A percentile compares a stretch with the other conserved stretches of the same genome.
phyloP scores from a whole-genome alignment of 1,284 basidiomycete species.

The Pseudozyma sp. region DNA sequence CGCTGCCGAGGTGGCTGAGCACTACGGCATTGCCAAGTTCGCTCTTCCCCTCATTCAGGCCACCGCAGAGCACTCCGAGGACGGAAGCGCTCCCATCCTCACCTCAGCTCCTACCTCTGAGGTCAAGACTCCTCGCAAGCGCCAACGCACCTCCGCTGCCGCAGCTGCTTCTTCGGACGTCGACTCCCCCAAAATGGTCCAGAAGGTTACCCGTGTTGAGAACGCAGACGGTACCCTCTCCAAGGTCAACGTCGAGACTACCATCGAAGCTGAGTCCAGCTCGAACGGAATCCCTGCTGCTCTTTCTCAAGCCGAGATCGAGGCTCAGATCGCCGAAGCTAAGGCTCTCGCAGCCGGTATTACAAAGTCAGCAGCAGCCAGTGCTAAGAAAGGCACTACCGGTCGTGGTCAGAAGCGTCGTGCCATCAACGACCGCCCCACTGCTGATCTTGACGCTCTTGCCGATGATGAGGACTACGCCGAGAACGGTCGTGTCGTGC shows the following conservation, averaged over 20 bases:
- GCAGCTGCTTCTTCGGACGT: slow-evolving; percentile 32
- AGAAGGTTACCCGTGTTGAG: slow-evolving; percentile 37
- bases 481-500: slow-evolving; percentile 43
- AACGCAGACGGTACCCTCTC: slow-evolving; percentile 40
- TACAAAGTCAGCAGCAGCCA: slow-evolving; percentile 32
- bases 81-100: slow-evolving; percentile 54
- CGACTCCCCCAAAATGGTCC: slow-evolving; percentile 47
- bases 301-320: slow-evolving; percentile 60
- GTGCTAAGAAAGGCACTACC: slow-evolving; percentile 15
- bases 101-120: slow-evolving; percentile 41
- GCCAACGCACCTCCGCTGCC: slow-evolving; percentile 36
- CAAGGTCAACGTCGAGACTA: slow-evolving; percentile 48
- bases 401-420: slow-evolving; percentile 53
- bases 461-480: slow-evolving; percentile 58
- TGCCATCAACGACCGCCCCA: slow-evolving; percentile 59
- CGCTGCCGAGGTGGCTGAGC: slow-evolving; percentile 77
- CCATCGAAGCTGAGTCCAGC: slow-evolving; percentile 27
- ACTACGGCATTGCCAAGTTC: slow-evolving; percentile 76
- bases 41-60: slow-evolving; percentile 79
- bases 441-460: slow-evolving; percentile 35
- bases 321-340: slow-evolving; percentile 62
- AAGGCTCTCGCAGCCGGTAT: slow-evolving; percentile 62
- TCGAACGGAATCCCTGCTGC: slow-evolving; percentile 32
- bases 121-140: slow-evolving; percentile 48
- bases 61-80: slow-evolving; percentile 76